Percentiles rank a stretch among this genome's conserved stretches.
Conservation (phyloP, 495 filamentous ascomycete species). For the Penicillium nucicola region DNA sequence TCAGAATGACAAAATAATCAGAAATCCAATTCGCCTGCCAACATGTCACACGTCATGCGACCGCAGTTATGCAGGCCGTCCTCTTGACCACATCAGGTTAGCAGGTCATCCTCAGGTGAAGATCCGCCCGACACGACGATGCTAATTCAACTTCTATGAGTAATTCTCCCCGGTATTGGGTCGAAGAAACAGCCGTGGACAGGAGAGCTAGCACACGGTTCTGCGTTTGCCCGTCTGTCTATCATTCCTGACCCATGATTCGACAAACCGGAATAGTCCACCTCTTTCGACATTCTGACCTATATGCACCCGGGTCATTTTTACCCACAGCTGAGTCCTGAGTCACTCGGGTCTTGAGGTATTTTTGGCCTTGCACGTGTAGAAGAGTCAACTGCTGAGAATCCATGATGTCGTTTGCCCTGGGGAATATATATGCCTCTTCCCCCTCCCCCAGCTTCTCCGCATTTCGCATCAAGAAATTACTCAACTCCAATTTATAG, state of each 20-base stretch:
- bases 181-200: too few species aligned
- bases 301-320: background rate
- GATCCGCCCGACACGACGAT: background rate
- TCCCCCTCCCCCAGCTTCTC: background rate
- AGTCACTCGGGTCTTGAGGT: background rate
- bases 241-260: too few species aligned
- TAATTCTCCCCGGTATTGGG: background rate
- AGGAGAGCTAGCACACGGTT: too few species aligned
- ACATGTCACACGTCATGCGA: too few species aligned
- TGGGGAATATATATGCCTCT: background rate
- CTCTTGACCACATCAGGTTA: conserved; percentile 8
- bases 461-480: background rate
- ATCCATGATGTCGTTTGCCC: conserved; percentile 1
- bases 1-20: too few species aligned
- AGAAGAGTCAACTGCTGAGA: background rate
- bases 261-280: too few species aligned
- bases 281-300: background rate
- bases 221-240: too few species aligned
- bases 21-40: too few species aligned
- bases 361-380: conserved; percentile 10
- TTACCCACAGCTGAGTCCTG: background rate
- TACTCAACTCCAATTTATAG: background rate
- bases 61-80: background rate
- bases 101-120: background rate
- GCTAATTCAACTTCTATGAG: background rate